These are phyloP conservation scores for Vitrella brassicaformis DNA, from an alignment of 73 alveolate species.

Conservation along the genomic window DNA sequence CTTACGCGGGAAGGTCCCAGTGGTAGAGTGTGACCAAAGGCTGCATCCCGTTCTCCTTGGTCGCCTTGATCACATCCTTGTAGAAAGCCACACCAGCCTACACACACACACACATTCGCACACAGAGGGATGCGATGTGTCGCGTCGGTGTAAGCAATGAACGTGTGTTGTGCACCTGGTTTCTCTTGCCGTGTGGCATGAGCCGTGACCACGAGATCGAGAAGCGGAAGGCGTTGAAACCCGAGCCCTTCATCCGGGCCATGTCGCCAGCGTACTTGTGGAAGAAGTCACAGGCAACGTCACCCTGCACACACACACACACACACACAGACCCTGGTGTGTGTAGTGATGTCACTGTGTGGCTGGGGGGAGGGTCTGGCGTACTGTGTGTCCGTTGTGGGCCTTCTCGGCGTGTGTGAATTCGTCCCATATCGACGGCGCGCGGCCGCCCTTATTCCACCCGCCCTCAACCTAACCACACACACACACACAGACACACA, in stretches of 20 bases:
- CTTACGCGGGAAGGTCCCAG: slow-evolving; percentile 31
- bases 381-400: neutral
- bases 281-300: slow-evolving; percentile 24
- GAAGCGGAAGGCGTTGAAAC: slow-evolving; percentile 23
- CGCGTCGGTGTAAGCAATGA: too few relatives aligned
- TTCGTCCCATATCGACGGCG: slow-evolving; percentile 29
- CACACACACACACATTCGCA: too few relatives aligned
- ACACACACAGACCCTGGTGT: too few relatives aligned
- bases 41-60: slow-evolving; percentile 4
- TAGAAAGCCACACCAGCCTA: too few relatives aligned
- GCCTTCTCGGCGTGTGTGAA: slow-evolving; percentile 13
- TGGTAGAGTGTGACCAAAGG: slow-evolving; percentile 34
- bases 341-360: too few relatives aligned
- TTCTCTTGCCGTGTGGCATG: too few relatives aligned
- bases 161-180: too few relatives aligned
- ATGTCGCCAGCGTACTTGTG: slow-evolving; percentile 15
- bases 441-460: slow-evolving; percentile 12
- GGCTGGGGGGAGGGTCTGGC: neutral
- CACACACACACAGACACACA: too few relatives aligned
- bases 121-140: too few relatives aligned
- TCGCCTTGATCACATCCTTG: slow-evolving; percentile 7
- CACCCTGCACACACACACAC: too few relatives aligned
- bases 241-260: slow-evolving; percentile 6
- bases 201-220: slow-evolving; percentile 27
- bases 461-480: slow-evolving; percentile 17